Conservation (phyloP, 306 rosid genomes). For the Herpetospermum pedunculosum region DNA sequence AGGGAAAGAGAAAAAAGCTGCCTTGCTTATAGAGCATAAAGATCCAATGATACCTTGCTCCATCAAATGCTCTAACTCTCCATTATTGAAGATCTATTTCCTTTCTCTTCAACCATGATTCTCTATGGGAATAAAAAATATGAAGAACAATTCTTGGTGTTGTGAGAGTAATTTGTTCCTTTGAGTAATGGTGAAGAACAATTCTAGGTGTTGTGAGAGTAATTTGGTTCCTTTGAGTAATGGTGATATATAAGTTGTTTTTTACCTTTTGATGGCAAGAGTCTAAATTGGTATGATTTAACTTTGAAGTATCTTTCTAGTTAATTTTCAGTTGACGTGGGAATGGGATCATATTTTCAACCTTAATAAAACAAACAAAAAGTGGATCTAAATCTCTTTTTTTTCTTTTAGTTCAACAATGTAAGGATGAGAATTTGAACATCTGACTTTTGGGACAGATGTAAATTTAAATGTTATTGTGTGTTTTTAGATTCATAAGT, state of each 20-base stretch:
- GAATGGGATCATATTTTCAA: neutral
- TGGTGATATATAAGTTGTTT: neutral
- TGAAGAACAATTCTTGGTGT: neutral
- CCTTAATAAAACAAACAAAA: neutral
- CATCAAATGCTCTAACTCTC: neutral
- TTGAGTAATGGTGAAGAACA: neutral
- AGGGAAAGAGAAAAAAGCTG: neutral
- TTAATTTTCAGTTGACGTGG: neutral
- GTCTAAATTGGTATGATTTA: neutral
- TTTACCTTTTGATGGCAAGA: neutral
- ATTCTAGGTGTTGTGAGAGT: neutral
- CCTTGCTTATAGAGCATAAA: slow-evolving; percentile 4
- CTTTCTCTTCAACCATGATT: neutral
- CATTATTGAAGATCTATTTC: neutral
- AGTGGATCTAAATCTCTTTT: too few relatives aligned
- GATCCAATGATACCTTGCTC: slow-evolving; percentile 7
- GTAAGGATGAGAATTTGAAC: neutral
- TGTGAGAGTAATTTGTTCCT: neutral
- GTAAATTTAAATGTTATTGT: too few relatives aligned
- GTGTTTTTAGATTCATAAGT: too few relatives aligned
- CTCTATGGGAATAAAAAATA: neutral
- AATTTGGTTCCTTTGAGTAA: neutral
- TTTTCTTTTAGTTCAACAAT: neutral
- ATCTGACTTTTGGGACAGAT: neutral
- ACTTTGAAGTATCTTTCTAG: neutral